A percentile compares a stretch with the other conserved stretches of the same genome.
phyloP scores from a whole-genome alignment of 805 yeast species.

The Ogataea haglerorum region DNA sequence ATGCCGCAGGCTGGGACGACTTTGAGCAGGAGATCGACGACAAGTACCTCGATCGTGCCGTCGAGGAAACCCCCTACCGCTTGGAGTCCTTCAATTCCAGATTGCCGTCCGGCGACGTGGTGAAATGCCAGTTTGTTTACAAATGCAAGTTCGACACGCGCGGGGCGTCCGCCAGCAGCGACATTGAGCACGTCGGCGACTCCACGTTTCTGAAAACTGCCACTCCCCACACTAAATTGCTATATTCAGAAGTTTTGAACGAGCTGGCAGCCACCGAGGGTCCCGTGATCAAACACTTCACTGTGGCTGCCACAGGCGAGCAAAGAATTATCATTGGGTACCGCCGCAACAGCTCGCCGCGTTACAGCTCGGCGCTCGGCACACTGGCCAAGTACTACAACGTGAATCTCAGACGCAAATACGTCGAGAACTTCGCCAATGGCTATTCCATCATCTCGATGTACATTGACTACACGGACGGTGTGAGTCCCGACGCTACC shows the following conservation, averaged over 20 bases:
- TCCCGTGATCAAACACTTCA: slow-evolving; percentile 86
- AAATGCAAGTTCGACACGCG: slow-evolving; percentile 51
- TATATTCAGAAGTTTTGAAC: slow-evolving; percentile 69
- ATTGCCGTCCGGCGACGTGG: slow-evolving; percentile 43
- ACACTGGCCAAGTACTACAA: slow-evolving; percentile 88
- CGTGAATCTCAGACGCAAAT: slow-evolving; percentile 79
- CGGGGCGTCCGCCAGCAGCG: slow-evolving; percentile 34
- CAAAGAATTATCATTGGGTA: slow-evolving; percentile 86
- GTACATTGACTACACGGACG: slow-evolving; percentile 68
- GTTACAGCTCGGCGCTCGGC: slow-evolving; percentile 81
- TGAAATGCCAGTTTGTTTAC: slow-evolving; percentile 76
- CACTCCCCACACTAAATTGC: slow-evolving; percentile 69
- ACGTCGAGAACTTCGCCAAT: slow-evolving; percentile 89
- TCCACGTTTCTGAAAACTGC: slow-evolving; percentile 72
- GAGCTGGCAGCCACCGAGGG: slow-evolving; percentile 77
- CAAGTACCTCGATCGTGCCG: slow-evolving; percentile 60
- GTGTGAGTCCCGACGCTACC: slow-evolving; percentile 58
- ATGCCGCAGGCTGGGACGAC: slow-evolving; percentile 48
- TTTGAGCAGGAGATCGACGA: slow-evolving; percentile 81
- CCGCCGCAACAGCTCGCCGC: slow-evolving; percentile 78
- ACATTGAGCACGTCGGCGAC: slow-evolving; percentile 72
- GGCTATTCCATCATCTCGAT: slow-evolving; percentile 84
- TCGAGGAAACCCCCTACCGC: slow-evolving; percentile 47
- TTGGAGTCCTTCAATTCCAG: slow-evolving; percentile 78
- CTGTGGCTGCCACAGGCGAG: slow-evolving; percentile 76